Conservation (phyloP, 2,329 filamentous ascomycete genomes). For the Cryphonectria naterciae region DNA sequence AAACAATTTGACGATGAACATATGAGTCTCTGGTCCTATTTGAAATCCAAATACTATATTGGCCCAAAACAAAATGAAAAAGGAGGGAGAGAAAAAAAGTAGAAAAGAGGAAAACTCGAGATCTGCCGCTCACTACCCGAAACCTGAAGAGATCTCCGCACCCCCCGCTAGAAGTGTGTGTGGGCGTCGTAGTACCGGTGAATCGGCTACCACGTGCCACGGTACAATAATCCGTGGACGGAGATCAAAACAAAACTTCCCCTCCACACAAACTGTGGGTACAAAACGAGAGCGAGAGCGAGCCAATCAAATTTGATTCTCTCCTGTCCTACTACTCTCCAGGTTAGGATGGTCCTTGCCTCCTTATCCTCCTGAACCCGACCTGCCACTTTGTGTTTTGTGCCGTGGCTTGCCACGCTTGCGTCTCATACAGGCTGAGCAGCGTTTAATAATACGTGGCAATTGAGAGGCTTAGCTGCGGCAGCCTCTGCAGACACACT, state of each 20-base stretch:
- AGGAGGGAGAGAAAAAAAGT: background rate
- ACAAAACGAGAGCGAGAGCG: constrained; percentile 8
- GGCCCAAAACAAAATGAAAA: background rate
- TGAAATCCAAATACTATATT: background rate
- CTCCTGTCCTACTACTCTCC: too few relatives aligned
- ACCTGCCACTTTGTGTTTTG: background rate
- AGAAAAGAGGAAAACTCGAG: background rate
- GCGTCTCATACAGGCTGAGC: background rate
- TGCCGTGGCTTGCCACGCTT: background rate
- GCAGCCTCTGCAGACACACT: background rate
- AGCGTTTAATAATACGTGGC: background rate
- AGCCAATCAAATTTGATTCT: background rate
- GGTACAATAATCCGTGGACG: background rate
- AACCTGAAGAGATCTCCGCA: background rate
- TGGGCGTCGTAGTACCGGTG: background rate
- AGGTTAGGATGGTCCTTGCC: background rate
- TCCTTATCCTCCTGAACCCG: background rate
- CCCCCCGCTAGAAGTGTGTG: background rate
- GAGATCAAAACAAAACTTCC: background rate
- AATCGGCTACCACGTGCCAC: background rate
- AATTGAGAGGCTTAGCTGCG: background rate
- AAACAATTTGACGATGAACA: background rate
- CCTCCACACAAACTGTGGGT: background rate
- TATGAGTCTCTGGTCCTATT: background rate
- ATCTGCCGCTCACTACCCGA: background rate